Base-by-base conservation (phyloP, 2,329 filamentous ascomycete genomes). In the Diaporthe sp. region DNA sequence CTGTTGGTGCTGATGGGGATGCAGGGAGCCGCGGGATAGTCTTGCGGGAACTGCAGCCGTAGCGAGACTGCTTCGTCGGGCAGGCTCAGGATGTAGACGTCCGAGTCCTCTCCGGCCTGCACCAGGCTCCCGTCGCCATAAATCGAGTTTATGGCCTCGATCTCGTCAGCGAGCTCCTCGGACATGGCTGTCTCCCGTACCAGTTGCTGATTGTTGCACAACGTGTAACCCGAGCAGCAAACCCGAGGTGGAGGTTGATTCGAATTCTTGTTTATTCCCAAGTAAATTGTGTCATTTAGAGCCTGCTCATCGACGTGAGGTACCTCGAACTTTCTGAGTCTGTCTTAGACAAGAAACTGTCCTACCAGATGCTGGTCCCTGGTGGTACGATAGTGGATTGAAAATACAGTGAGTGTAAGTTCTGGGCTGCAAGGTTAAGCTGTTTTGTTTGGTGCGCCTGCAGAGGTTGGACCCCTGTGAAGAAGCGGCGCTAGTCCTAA, bases 71-170 rank as follows among this genome's bases (percentile, higher is more conserved):
- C 68, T 76, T 90, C 89, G 38, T 89, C 88, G 0, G 94, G 94
- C 2, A 96, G 88, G 68, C 88, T 89, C 67, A 98, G 88, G 71
- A 92, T 83, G 83, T 92, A 91, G 78, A 89, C 78, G 79, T 84
- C 76, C 28, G 80, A 78, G 52, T 83, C 80, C 30, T 84, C 82
- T 74, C 85, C 80, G 57, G 86, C 79, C 77, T 78, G 80, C 69
- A 82, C 74, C 73, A 96, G 86, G 15, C 92, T 93, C n/a, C 86
- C 87, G 64, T 91, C 88, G 77, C 92, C 92, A 84, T 96, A 97
- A 77, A 97, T 97, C 72, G 94, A 94, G 83, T 96, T 97, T 80
- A 97, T 93, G 76, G 93, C 94, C 80, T 93, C 93, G 40, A 96
- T 85, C 82, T 97, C 94, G 83, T 97, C 94, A 66, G 84, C 82